Percentiles rank a stretch among this genome's conserved stretches.
Conservation (phyloP, 441 rosid species). For the Adansonia gregorii region DNA sequence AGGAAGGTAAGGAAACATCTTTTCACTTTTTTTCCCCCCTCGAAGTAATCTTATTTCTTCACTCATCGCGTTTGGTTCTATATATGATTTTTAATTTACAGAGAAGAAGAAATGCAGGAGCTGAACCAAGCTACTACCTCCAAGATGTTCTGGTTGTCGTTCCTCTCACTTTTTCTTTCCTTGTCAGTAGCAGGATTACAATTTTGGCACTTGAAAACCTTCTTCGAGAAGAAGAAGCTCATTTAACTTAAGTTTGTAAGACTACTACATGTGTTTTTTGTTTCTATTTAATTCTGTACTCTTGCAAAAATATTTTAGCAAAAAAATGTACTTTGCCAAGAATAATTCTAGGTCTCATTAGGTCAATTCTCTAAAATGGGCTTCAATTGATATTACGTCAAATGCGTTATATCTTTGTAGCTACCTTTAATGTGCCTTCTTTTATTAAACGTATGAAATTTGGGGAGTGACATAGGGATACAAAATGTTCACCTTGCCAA, state of each 20-base stretch:
- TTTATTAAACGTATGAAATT: not conserved
- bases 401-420: not conserved
- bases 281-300: not conserved
- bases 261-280: not conserved
- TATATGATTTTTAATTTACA: constrained; percentile 28
- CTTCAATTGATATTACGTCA: no score
- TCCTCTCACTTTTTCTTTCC: constrained; percentile 57
- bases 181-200: constrained; percentile 67
- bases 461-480: not conserved
- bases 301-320: constrained; percentile 30
- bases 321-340: constrained; percentile 5
- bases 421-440: not conserved
- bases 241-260: constrained; percentile 36
- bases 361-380: not conserved
- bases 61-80: not conserved
- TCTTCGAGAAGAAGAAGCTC: constrained; percentile 76
- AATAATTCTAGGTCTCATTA: constrained; percentile 17
- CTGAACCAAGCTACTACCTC: constrained; percentile 57
- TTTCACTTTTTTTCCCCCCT: not conserved
- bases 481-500: not conserved
- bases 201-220: constrained; percentile 70
- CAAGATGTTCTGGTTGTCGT: constrained; percentile 68
- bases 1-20: constrained; percentile 48
- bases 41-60: not conserved
- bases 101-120: constrained; percentile 76